Conservation (phyloP, 2,329 filamentous ascomycete species). For the Aspergillus sclerotialis region DNA sequence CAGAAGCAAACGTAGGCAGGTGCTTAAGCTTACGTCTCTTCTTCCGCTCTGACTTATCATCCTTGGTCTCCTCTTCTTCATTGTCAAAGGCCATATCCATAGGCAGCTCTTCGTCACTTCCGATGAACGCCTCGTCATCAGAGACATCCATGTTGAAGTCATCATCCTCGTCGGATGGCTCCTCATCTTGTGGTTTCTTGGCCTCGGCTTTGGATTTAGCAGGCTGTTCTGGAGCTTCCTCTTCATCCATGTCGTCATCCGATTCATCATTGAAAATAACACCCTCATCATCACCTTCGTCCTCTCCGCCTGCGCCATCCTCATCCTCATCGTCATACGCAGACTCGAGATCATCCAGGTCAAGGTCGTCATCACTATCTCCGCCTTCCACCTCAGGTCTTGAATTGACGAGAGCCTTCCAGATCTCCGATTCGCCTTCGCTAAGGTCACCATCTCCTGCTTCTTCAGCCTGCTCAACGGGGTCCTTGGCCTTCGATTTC, state of each 20-base stretch:
- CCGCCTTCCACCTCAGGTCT: conserved; percentile 1
- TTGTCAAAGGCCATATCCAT: conserved; percentile 41
- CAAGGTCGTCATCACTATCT: conserved; percentile 53
- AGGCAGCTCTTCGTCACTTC: conserved; percentile 50
- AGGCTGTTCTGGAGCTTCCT: conserved; percentile 40
- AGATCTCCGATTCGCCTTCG: conserved; percentile 71
- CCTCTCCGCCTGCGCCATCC: conserved; percentile 35
- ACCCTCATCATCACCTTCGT: conserved; percentile 35
- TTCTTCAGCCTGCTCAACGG: conserved; percentile 33
- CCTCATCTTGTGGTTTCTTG: conserved; percentile 33
- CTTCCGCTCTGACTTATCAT: conserved; percentile 40
- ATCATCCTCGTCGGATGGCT: conserved; percentile 42
- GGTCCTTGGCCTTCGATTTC: conserved; percentile 48
- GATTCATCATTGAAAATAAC: conserved; percentile 44
- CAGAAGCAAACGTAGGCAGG: conserved; percentile 86
- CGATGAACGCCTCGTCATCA: conserved; percentile 41
- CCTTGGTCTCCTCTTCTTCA: conserved; percentile 36
- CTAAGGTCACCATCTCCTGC: conserved; percentile 45
- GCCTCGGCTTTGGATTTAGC: conserved; percentile 16
- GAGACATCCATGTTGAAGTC: conserved; percentile 45
- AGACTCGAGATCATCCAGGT: conserved; percentile 49
- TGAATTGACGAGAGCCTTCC: conserved; percentile 63
- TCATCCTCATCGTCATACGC: conserved; percentile 44
- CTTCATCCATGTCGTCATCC: conserved; percentile 39
- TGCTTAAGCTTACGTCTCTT: conserved; percentile 81